phyloP scores from a whole-genome alignment of 192 early-diverging fungal genomes.

The Entophlyctis luteolus region DNA sequence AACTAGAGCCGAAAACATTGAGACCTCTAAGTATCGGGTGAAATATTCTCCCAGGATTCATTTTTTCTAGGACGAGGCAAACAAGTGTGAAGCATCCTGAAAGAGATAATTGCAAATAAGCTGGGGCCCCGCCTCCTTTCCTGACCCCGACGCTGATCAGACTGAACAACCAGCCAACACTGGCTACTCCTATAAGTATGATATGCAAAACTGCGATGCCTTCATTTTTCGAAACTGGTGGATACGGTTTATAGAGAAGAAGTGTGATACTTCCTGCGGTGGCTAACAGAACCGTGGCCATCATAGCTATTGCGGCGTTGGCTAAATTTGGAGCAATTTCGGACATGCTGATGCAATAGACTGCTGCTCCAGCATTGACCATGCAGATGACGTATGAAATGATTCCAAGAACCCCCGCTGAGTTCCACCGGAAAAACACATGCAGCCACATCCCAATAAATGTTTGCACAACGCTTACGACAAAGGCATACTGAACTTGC shows the following conservation, averaged over 20 bases:
- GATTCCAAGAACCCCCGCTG: slow-evolving; percentile 2
- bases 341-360: background rate
- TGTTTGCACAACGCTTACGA: slow-evolving; percentile 1
- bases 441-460: slow-evolving; percentile 8
- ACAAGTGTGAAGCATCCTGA: background rate
- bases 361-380: background rate
- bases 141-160: slow-evolving; percentile 9
- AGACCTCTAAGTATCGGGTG: background rate
- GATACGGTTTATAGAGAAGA: slow-evolving; percentile 19
- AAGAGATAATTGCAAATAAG: background rate
- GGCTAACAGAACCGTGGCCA: background rate
- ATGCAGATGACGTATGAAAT: background rate
- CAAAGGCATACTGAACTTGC: slow-evolving; percentile 2
- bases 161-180: background rate
- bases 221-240: slow-evolving; percentile 21
- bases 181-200: slow-evolving; percentile 4
- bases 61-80: slow-evolving; percentile 1
- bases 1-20: background rate
- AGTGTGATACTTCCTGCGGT: background rate
- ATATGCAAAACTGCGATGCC: slow-evolving; percentile 6
- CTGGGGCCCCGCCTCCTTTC: slow-evolving; percentile 6
- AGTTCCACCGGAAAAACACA: slow-evolving; percentile 8
- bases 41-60: background rate
- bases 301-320: background rate
- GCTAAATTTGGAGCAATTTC: background rate